Evolutionary conservation across 2,329 filamentous ascomycete genomes (phyloP).

Genomic region (Clarireedia paspali): DNA sequence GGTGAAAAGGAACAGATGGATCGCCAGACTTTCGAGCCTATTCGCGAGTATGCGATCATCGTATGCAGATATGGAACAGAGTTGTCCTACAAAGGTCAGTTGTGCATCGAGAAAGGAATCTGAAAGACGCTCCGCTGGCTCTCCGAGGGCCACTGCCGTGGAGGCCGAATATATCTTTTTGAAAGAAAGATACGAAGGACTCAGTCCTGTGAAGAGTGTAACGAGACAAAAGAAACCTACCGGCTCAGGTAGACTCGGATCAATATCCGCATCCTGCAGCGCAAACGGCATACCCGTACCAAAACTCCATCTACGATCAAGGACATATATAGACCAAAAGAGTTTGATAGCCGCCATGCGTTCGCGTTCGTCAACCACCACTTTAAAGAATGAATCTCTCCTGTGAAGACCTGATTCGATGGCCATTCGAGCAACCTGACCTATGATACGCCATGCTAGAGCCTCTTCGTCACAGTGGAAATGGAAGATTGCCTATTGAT

Average conservation of each 20-base stretch:
- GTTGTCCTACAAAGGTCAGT: constrained; percentile 19
- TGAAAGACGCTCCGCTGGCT: neutral
- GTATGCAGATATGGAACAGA: constrained; percentile 61
- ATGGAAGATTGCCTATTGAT: constrained; percentile 59
- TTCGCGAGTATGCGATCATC: constrained; percentile 78
- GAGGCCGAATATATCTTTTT: no score
- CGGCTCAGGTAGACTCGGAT: constrained; percentile 69
- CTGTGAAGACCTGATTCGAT: constrained; percentile 78
- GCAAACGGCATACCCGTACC: constrained; percentile 84
- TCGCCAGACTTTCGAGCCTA: constrained; percentile 81
- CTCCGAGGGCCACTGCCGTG: no score
- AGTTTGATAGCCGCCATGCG: constrained; percentile 60
- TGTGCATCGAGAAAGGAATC: constrained; percentile 14
- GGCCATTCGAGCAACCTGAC: constrained; percentile 72
- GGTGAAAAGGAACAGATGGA: constrained; percentile 44
- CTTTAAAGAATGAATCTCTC: constrained; percentile 60
- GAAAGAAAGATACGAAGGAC: no score
- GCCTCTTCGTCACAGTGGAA: constrained; percentile 83
- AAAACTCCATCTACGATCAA: constrained; percentile 83
- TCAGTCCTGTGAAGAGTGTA: no score
- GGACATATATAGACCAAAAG: constrained; percentile 81
- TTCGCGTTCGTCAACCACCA: constrained; percentile 61
- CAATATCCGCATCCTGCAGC: constrained; percentile 78
- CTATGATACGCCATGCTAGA: constrained; percentile 80
- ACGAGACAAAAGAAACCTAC: constrained; percentile 40